Evolutionary conservation across 257 asterid genomes (phyloP).

Genomic region (Rubia yunnanensis): DNA sequence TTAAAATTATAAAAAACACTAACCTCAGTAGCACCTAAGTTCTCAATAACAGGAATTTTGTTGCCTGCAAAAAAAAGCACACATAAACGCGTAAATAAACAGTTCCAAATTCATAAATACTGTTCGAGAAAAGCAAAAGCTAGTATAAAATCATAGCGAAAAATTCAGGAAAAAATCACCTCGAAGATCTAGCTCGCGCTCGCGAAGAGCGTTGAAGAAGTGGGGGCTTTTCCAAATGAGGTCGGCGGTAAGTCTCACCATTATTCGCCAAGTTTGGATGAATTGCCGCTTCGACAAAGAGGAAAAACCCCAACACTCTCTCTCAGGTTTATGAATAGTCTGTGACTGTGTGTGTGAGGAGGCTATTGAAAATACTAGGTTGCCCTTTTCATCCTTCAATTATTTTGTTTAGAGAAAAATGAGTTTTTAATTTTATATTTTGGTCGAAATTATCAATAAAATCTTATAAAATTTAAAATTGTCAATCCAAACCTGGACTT

Average conservation of each 20-base stretch:
- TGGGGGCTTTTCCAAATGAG: constrained; percentile 93
- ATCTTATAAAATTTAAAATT: too few relatives aligned
- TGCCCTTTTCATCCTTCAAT: constrained; percentile 1
- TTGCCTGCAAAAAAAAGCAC: constrained; percentile 43
- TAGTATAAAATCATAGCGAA: not conserved
- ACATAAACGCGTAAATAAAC: not conserved
- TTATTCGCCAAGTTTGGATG: not conserved
- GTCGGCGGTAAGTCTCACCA: constrained; percentile 94
- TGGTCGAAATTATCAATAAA: too few relatives aligned
- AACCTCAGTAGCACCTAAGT: constrained; percentile 97
- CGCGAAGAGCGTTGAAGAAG: constrained; percentile 88
- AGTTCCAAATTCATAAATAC: not conserved
- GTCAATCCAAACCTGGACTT: too few relatives aligned
- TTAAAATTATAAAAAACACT: constrained; percentile 2
- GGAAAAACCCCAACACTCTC: constrained; percentile 10
- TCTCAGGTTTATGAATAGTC: not conserved
- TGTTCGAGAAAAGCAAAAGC: not conserved
- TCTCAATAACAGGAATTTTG: constrained; percentile 86
- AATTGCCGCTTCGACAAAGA: constrained; percentile 6
- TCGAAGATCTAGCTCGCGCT: constrained; percentile 94
- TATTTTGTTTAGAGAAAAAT: not conserved
- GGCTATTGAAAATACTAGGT: not conserved
- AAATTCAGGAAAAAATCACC: constrained; percentile 24
- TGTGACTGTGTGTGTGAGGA: not conserved
- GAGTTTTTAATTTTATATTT: too few relatives aligned